These are phyloP conservation scores for Wallacemonas sp. DNA, from an alignment of 208 protist genomes.

Conservation along the genomic window DNA sequence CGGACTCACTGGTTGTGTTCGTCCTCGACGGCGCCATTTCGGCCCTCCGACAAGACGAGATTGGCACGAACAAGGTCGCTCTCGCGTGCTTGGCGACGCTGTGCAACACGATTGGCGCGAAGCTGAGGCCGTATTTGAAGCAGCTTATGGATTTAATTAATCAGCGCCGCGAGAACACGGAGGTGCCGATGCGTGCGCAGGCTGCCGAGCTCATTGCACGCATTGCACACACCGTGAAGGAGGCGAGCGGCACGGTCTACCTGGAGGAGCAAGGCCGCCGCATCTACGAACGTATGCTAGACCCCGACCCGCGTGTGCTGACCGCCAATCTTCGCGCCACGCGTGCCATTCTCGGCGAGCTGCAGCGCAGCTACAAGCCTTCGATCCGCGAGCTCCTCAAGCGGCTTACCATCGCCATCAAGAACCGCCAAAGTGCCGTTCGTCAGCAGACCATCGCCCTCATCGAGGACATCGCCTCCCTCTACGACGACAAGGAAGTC, in stretches of 20 bases:
- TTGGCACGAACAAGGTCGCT: conserved; percentile 86
- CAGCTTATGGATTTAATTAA: conserved; percentile 97
- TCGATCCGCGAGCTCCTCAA: conserved; percentile 97
- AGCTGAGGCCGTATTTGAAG: conserved; percentile 94
- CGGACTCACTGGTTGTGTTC: conserved; percentile 89
- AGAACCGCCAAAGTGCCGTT: conserved; percentile 98
- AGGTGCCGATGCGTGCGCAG: conserved; percentile 94
- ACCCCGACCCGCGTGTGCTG: conserved; percentile 97
- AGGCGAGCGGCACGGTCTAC: conserved; percentile 93
- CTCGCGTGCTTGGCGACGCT: conserved; percentile 94
- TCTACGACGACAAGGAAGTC: conserved; percentile 72
- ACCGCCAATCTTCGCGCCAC: conserved; percentile 96
- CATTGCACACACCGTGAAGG: conserved; percentile 95
- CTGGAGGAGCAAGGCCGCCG: conserved; percentile 95
- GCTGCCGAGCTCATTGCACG: conserved; percentile 95
- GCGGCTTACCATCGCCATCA: conserved; percentile 98
- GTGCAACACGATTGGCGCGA: conserved; percentile 92
- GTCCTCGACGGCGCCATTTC: conserved; percentile 98
- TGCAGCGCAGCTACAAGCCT: conserved; percentile 96
- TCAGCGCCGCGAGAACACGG: conserved; percentile 95
- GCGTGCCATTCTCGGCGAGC: conserved; percentile 96
- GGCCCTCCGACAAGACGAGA: conserved; percentile 96
- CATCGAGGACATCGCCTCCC: conserved; percentile 96
- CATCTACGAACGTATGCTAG: conserved; percentile 98
- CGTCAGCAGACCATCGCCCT: conserved; percentile 98